A percentile compares a stretch with the other conserved stretches of the same genome.
These are phyloP conservation scores for Colletotrichum ledebouriae DNA, from an alignment of 2,329 filamentous ascomycete species.

Conservation along the genomic window DNA sequence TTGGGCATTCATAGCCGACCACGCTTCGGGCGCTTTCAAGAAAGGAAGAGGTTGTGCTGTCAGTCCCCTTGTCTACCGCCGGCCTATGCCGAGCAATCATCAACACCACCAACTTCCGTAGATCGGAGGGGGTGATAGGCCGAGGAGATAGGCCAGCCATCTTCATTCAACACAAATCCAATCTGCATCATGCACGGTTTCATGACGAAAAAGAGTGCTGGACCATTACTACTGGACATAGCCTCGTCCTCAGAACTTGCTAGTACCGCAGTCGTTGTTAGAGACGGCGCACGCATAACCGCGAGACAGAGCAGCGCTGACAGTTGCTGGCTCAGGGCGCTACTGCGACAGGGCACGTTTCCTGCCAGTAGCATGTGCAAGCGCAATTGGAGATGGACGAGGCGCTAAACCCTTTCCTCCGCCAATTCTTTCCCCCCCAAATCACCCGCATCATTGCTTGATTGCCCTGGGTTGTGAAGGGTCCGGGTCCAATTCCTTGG, in stretches of 20 bases:
- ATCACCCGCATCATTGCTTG: conserved; percentile 40
- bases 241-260: not conserved
- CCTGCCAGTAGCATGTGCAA: conserved; percentile 33
- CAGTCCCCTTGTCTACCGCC: conserved; percentile 27
- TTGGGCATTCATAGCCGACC: conserved; percentile 16
- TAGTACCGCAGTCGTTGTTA: not conserved
- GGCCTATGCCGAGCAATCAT: conserved; percentile 29
- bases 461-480: conserved; percentile 35
- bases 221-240: not conserved
- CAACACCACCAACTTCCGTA: conserved; percentile 32
- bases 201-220: conserved; percentile 28
- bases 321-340: not conserved
- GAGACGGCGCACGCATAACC: conserved; percentile 12
- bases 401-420: conserved; percentile 24
- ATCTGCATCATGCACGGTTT: conserved; percentile 15
- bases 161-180: conserved; percentile 15
- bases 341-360: not conserved
- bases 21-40: conserved; percentile 40
- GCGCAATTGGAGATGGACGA: conserved; percentile 29
- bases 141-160: conserved; percentile 12
- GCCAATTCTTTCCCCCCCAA: conserved; percentile 29
- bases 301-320: conserved; percentile 14
- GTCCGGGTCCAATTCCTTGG: conserved; percentile 38
- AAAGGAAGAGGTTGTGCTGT: conserved; percentile 13
- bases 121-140: conserved; percentile 32